A percentile compares a stretch with the other conserved stretches of the same genome.
These are phyloP conservation scores for Exophiala aquamarina DNA, from an alignment of 2,329 filamentous ascomycete species.

Conservation along the genomic window DNA sequence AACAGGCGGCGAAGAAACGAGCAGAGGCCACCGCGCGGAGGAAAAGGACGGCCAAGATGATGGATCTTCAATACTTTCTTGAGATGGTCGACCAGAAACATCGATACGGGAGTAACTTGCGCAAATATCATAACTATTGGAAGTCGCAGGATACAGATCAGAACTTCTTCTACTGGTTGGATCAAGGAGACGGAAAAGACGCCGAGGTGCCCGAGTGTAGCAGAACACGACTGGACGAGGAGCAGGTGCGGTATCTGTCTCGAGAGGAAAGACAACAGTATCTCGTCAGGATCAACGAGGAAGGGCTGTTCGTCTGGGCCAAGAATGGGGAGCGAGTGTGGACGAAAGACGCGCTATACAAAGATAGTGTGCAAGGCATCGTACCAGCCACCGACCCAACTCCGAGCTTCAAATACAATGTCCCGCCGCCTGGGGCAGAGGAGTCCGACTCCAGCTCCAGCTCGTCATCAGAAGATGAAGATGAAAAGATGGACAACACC, in stretches of 20 bases:
- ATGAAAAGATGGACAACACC: conserved; percentile 10
- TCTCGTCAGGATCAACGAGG: conserved; percentile 70
- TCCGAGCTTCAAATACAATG: conserved; percentile 50
- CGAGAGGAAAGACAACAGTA: conserved; percentile 80
- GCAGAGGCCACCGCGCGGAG: conserved; percentile 56
- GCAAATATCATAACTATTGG: conserved; percentile 82
- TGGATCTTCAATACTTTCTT: conserved; percentile 82
- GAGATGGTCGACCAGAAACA: conserved; percentile 88
- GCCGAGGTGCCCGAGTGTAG: conserved; percentile 72
- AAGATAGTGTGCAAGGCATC: conserved; percentile 66
- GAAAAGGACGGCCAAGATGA: conserved; percentile 69
- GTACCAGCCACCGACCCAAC: conserved; percentile 62
- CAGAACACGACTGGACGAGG: conserved; percentile 70
- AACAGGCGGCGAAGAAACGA: conserved; percentile 39
- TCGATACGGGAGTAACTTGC: conserved; percentile 79
- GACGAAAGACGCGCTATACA: conserved; percentile 62
- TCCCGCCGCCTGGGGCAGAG: conserved; percentile 23
- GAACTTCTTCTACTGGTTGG: conserved; percentile 94
- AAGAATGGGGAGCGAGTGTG: conserved; percentile 78
- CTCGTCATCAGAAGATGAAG: conserved; percentile 27
- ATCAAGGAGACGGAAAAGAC: conserved; percentile 71
- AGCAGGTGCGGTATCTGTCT: conserved; percentile 80
- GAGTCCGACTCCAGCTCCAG: conserved; percentile 24
- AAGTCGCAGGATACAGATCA: conserved; percentile 72
- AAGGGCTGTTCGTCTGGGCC: conserved; percentile 80